Conservation (phyloP, 2,329 filamentous ascomycete species). For the Hawksworthiomyces lignivorus region DNA sequence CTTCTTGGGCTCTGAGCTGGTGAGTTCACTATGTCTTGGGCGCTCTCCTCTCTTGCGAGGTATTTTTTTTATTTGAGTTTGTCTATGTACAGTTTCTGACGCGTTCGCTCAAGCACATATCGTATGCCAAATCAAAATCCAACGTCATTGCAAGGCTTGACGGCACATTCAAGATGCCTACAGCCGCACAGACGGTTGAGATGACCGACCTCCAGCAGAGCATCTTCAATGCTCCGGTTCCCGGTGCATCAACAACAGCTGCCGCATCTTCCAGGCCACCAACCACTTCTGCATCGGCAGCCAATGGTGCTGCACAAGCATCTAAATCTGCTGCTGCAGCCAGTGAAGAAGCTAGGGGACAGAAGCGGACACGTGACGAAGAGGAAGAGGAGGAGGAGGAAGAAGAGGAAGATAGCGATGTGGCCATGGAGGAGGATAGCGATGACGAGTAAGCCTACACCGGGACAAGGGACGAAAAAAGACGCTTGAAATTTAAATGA, state of each 20-base stretch:
- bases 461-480: conserved; percentile 5
- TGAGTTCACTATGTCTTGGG: conserved; percentile 39
- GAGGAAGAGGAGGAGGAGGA: conserved; percentile 58
- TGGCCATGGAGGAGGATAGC: conserved; percentile 62
- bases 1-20: conserved; percentile 79
- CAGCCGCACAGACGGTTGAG: conserved; percentile 45
- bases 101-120: too few species aligned
- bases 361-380: conserved; percentile 66
- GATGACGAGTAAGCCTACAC: conserved; percentile 52
- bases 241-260: conserved; percentile 43
- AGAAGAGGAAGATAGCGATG: conserved; percentile 53
- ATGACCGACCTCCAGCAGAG: conserved; percentile 71
- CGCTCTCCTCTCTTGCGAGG: too few species aligned
- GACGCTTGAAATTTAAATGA: not conserved
- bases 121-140: conserved; percentile 85
- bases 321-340: conserved; percentile 29
- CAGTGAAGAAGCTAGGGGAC: conserved; percentile 33
- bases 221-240: conserved; percentile 64
- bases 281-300: not conserved
- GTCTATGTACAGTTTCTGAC: too few species aligned
- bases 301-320: conserved; percentile 12
- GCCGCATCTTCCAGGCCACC: conserved; percentile 17
- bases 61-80: too few species aligned
- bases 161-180: conserved; percentile 73
- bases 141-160: conserved; percentile 85